Percentiles rank a stretch among this genome's conserved stretches.
Conservation (phyloP, 441 rosid species). For the Gossypium trilobum region DNA sequence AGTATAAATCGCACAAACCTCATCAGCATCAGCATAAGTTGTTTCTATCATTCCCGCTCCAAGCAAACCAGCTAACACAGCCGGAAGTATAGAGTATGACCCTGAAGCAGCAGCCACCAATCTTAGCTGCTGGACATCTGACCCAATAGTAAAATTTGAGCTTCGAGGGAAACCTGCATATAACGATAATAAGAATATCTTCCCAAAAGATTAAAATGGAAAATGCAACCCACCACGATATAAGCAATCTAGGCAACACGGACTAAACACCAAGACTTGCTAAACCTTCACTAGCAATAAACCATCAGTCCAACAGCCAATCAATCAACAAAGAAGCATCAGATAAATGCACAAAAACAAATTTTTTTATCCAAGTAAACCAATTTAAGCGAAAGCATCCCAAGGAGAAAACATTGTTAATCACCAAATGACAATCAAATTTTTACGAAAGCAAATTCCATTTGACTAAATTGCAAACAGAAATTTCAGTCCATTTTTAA, state of each 20-base stretch:
- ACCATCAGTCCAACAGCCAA: background rate
- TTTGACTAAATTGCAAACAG: background rate
- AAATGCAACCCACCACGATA: background rate
- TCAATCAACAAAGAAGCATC: background rate
- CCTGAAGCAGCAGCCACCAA: constrained; percentile 14
- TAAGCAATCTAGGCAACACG: background rate
- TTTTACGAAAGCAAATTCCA: background rate
- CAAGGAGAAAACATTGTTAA: background rate
- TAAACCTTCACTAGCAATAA: background rate
- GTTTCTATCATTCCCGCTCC: constrained; percentile 45
- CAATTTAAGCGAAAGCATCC: background rate
- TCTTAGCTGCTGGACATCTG: constrained; percentile 20
- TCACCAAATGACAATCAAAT: background rate
- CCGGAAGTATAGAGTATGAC: constrained; percentile 26
- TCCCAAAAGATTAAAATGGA: background rate
- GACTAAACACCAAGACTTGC: background rate
- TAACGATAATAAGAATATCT: background rate
- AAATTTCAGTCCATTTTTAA: background rate
- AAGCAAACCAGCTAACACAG: constrained; percentile 44
- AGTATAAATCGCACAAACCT: constrained; percentile 36
- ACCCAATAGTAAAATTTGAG: constrained; percentile 11
- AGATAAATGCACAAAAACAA: background rate
- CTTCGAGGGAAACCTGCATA: background rate
- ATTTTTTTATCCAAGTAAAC: background rate
- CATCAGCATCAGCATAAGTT: constrained; percentile 56